Percentiles rank a stretch among this genome's conserved stretches.
phyloP scores from a whole-genome alignment of 805 yeast species.

The Cyberlindnera subsufficiens region DNA sequence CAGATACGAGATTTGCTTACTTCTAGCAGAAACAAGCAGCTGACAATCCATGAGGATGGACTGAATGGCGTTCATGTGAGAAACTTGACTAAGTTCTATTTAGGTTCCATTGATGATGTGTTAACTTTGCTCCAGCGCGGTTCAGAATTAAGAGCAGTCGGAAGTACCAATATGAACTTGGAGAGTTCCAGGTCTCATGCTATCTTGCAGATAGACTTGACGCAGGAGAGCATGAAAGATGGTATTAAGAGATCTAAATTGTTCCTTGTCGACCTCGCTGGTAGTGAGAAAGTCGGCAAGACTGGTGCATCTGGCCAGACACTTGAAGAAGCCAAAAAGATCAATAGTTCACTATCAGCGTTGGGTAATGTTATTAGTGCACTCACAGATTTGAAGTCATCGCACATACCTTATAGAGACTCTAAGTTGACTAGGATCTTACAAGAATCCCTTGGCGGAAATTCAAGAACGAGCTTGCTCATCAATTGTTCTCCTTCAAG shows the following conservation, averaged over 20 bases:
- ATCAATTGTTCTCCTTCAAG: constrained; percentile 66
- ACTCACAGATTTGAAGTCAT: constrained; percentile 60
- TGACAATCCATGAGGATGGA: constrained; percentile 58
- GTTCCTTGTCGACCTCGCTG: constrained; percentile 80
- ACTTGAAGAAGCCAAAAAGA: constrained; percentile 78
- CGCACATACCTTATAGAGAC: constrained; percentile 71
- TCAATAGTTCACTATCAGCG: constrained; percentile 71
- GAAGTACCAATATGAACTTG: constrained; percentile 62
- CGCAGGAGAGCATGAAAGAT: constrained; percentile 57
- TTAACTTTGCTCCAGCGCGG: constrained; percentile 56
- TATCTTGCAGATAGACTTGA: constrained; percentile 61
- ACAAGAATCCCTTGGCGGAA: constrained; percentile 79
- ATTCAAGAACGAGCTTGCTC: constrained; percentile 68
- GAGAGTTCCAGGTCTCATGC: constrained; percentile 80
- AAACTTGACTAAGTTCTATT: constrained; percentile 60
- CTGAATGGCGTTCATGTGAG: constrained; percentile 63
- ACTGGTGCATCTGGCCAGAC: constrained; percentile 74
- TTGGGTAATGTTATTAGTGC: constrained; percentile 79
- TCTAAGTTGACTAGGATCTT: constrained; percentile 73
- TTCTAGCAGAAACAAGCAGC: constrained; percentile 25
- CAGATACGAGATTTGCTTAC: constrained; percentile 63
- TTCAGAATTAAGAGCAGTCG: constrained; percentile 45
- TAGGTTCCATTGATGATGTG: constrained; percentile 53
- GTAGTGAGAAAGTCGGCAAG: constrained; percentile 74
- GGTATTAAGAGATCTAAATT: constrained; percentile 56